These are phyloP conservation scores for Aspergillus brunneoviolaceus DNA, from an alignment of 2,329 filamentous ascomycete genomes.

Conservation along the genomic window DNA sequence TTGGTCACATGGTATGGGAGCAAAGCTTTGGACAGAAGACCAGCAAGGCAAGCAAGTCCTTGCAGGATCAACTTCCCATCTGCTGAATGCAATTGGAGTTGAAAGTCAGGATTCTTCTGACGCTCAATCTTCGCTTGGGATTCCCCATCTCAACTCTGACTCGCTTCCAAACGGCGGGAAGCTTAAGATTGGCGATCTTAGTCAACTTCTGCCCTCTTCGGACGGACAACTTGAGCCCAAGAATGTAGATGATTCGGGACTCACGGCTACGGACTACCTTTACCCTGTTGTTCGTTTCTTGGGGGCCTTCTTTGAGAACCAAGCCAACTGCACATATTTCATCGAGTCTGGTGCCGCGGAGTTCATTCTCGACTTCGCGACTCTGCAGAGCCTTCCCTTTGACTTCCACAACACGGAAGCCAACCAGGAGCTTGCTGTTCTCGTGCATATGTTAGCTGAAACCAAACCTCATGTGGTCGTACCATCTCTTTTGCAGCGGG, in stretches of 20 bases:
- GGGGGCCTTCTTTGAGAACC: conserved; percentile 71
- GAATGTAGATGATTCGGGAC: conserved; percentile 51
- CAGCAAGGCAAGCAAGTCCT: conserved; percentile 59
- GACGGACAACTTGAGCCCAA: conserved; percentile 41
- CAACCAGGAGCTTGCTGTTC: conserved; percentile 68
- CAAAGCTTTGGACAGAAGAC: conserved; percentile 69
- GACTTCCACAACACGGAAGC: conserved; percentile 67
- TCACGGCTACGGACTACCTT: conserved; percentile 67
- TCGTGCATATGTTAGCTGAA: conserved; percentile 77
- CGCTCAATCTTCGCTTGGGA: conserved; percentile 24
- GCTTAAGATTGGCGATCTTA: conserved; percentile 32
- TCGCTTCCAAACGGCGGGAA: conserved; percentile 40
- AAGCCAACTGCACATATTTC: conserved; percentile 69
- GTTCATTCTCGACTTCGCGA: conserved; percentile 77
- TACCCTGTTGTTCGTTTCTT: conserved; percentile 76
- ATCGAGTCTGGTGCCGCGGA: conserved; percentile 79
- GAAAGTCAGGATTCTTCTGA: conserved; percentile 26
- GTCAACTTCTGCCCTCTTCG: conserved; percentile 26
- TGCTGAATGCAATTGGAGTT: conserved; percentile 37
- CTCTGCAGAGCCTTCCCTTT: conserved; percentile 75
- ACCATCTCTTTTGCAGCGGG: conserved; percentile 74
- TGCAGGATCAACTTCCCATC: conserved; percentile 53
- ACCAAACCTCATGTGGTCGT: conserved; percentile 76
- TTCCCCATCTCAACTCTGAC: conserved; percentile 28
- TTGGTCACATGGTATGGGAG: conserved; percentile 68